Base-by-base conservation (phyloP, 345 rosid genomes). In the Balakata baccata region DNA sequence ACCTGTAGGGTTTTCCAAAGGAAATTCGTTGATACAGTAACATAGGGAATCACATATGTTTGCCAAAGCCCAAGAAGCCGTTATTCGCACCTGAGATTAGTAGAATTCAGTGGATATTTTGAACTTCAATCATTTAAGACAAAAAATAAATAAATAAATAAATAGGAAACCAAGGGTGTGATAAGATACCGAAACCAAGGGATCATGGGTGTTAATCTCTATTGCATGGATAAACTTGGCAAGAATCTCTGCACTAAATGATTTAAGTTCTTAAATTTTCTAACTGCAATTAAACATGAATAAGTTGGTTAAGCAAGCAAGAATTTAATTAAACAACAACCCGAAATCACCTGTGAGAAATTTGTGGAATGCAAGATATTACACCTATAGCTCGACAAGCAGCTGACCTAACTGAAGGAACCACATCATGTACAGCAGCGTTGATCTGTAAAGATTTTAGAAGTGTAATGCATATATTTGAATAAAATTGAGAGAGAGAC, bases 361-460 rank as follows among this genome's bases (percentile, higher is more conserved):
- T 78, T 80, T 84, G 87, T 38, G 78, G 97, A 85, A 94, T 92
- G 84, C 95, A 92, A 76, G 92, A 87, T 67, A 89, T 74, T 58
- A 94, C 97, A 62, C 98, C 97, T 78, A 94, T 89, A 75, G 93
- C 98, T 80, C 97, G 95, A 85, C 98, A 94, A 80, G 97, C 90
- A 79, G 97, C 97, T 75, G 95, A 89, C 83, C 92, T 84, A 60
- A 94, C 95, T n/a, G 91, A 83, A 76, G 98, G 89, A 75, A 85
- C 84, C 63, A 74, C 83, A 76, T 94, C 97, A 78, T 83, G 73
- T 66, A 79, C 74, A 69, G 95, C 97, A 74, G 95, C 89, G 80
- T 67, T 77, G 62, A 88, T 81, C 97, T 94, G 71, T 50, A 79
- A 72, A 73, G 51, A 25, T 51, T 79, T 78, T 51, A 29, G 22